Percentiles rank a stretch among this genome's conserved stretches.
These are phyloP conservation scores for Sphaerulina musiva DNA, from an alignment of 2,329 filamentous ascomycete genomes.

Conservation along the genomic window DNA sequence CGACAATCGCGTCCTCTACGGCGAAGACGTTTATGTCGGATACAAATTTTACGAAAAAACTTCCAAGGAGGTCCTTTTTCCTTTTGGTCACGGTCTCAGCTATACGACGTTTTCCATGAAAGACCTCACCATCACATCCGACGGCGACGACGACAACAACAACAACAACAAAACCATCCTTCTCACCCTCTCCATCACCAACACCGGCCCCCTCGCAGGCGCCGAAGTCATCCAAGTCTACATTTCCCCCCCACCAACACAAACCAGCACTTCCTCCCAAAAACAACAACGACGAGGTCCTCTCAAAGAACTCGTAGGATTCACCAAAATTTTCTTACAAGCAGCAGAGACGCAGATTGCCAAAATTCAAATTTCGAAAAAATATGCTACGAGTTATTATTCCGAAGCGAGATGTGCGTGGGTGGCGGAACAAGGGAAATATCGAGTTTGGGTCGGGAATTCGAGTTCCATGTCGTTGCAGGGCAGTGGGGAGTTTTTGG, in stretches of 20 bases:
- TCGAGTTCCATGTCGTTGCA: constrained; percentile 40
- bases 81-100: constrained; percentile 71
- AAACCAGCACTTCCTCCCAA: constrained; percentile 26
- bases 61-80: constrained; percentile 57
- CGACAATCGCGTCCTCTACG: constrained; percentile 61
- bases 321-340: constrained; percentile 57
- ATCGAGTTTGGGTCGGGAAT: constrained; percentile 55
- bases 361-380: constrained; percentile 53
- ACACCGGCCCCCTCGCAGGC: constrained; percentile 53
- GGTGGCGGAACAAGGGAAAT: constrained; percentile 60
- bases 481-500: no score
- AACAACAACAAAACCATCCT: no score
- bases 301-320: constrained; percentile 64
- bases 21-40: constrained; percentile 66
- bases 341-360: constrained; percentile 53
- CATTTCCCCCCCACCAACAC: constrained; percentile 55
- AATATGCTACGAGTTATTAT: constrained; percentile 63
- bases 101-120: constrained; percentile 58
- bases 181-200: constrained; percentile 40
- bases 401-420: constrained; percentile 61
- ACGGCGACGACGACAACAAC: constrained; percentile 26
- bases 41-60: constrained; percentile 65
- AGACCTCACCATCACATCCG: constrained; percentile 39
- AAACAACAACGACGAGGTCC: constrained; percentile 49
- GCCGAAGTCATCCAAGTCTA: constrained; percentile 64